Conservation (phyloP, 2,329 filamentous ascomycete genomes). For the Penicillium sp. region DNA sequence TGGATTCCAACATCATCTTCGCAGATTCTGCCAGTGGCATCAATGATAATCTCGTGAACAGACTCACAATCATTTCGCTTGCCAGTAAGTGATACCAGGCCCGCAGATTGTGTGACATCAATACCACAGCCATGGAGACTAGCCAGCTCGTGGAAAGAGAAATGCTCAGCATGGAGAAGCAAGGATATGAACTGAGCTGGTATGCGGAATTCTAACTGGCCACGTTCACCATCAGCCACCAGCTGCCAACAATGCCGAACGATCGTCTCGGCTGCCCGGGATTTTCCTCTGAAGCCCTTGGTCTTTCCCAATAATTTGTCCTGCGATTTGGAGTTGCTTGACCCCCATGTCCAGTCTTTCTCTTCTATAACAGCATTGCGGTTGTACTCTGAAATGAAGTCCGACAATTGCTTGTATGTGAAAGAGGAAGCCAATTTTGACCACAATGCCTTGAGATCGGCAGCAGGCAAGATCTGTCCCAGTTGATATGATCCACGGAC, state of each 20-base stretch:
- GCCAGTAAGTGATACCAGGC: slow-evolving; percentile 40
- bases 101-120: slow-evolving; percentile 36
- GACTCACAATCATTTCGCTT: slow-evolving; percentile 33
- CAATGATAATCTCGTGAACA: slow-evolving; percentile 35
- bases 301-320: slow-evolving; percentile 17
- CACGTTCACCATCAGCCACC: slow-evolving; percentile 34
- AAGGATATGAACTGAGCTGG: slow-evolving; percentile 30
- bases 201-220: slow-evolving; percentile 39
- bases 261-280: slow-evolving; percentile 36
- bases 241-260: slow-evolving; percentile 44
- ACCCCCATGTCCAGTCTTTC: slow-evolving; percentile 28
- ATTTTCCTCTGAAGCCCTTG: slow-evolving; percentile 31
- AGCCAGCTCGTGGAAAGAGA: slow-evolving; percentile 41
- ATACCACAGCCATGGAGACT: slow-evolving; percentile 37
- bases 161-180: slow-evolving; percentile 34
- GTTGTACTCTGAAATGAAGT: slow-evolving; percentile 27
- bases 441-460: slow-evolving; percentile 34
- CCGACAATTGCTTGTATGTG: slow-evolving; percentile 33
- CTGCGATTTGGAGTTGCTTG: slow-evolving; percentile 29
- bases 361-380: background rate
- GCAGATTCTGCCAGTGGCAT: slow-evolving; percentile 32
- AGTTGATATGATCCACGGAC: slow-evolving; percentile 26
- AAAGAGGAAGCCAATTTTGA: slow-evolving; percentile 37
- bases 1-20: slow-evolving; percentile 31
- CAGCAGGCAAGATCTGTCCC: slow-evolving; percentile 26